Evolutionary conservation across 176 grass and related monocot genomes (phyloP).

Genomic region (Carex littledalei): DNA sequence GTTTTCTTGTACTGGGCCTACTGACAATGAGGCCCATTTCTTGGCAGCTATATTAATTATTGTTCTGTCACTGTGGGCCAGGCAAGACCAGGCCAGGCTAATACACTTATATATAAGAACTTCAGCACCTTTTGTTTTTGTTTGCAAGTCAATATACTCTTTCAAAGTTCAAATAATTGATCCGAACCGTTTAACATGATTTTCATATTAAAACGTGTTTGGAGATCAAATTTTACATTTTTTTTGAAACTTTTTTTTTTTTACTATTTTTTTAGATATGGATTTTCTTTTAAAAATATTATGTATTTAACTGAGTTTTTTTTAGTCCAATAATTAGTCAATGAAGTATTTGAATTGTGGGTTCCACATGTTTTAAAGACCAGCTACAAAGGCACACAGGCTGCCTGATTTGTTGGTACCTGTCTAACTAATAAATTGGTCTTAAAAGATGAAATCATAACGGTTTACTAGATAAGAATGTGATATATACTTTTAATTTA

Average conservation of each 20-base stretch:
- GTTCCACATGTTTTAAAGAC: not conserved
- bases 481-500: too few relatives aligned
- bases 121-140: too few relatives aligned
- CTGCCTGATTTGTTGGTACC: not conserved
- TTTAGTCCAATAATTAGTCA: not conserved
- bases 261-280: too few relatives aligned
- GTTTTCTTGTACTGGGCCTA: not conserved
- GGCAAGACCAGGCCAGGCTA: not conserved
- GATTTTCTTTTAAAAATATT: not conserved
- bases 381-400: not conserved
- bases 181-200: too few relatives aligned
- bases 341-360: not conserved
- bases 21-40: not conserved
- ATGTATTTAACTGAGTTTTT: not conserved
- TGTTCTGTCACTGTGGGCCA: not conserved
- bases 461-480: too few relatives aligned
- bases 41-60: not conserved
- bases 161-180: too few relatives aligned
- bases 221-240: too few relatives aligned
- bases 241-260: too few relatives aligned
- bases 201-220: too few relatives aligned
- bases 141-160: too few relatives aligned
- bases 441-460: not conserved
- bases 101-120: not conserved
- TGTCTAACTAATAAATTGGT: not conserved